phyloP scores from a whole-genome alignment of 805 yeast genomes.

The Teunomyces lycoperdinae region DNA sequence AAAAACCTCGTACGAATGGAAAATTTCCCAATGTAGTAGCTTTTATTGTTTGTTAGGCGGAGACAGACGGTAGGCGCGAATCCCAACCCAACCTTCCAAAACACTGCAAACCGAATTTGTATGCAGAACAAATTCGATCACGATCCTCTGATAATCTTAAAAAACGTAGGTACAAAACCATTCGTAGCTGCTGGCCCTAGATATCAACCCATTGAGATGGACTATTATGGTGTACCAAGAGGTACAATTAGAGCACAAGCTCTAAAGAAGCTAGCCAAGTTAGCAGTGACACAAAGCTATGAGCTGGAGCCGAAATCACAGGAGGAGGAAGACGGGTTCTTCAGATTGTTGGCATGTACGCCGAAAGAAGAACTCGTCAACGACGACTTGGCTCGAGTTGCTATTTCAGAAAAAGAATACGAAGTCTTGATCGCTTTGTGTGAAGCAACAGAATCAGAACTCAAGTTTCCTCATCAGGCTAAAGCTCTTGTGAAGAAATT shows the following conservation, averaged over 20 bases:
- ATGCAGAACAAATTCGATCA: not conserved
- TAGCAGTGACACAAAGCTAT: constrained; percentile 24
- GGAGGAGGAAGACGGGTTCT: constrained; percentile 16
- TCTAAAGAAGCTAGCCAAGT: constrained; percentile 32
- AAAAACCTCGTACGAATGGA: not conserved
- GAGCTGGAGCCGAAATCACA: constrained; percentile 2
- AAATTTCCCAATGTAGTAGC: too few species aligned
- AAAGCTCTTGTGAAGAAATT: constrained; percentile 42
- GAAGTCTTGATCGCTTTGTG: constrained; percentile 60
- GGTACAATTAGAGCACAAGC: constrained; percentile 42
- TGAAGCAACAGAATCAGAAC: constrained; percentile 30
- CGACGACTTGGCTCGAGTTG: constrained; percentile 28
- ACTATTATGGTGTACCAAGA: constrained; percentile 34
- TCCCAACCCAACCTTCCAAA: too few species aligned
- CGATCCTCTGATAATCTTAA: not conserved
- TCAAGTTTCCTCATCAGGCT: constrained; percentile 36
- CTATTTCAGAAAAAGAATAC: constrained; percentile 49
- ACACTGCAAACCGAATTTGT: not conserved
- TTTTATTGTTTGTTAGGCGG: too few species aligned
- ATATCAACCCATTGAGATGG: constrained; percentile 22
- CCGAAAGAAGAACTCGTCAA: constrained; percentile 9
- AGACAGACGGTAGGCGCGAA: too few species aligned
- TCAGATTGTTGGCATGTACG: constrained; percentile 15
- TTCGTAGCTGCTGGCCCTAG: not conserved
- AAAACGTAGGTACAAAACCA: not conserved